Evolutionary conservation across 208 protist species (phyloP), one percentile per base, ranked within the genome.

Genomic region (Acanthamoeba castellanii): DNA sequence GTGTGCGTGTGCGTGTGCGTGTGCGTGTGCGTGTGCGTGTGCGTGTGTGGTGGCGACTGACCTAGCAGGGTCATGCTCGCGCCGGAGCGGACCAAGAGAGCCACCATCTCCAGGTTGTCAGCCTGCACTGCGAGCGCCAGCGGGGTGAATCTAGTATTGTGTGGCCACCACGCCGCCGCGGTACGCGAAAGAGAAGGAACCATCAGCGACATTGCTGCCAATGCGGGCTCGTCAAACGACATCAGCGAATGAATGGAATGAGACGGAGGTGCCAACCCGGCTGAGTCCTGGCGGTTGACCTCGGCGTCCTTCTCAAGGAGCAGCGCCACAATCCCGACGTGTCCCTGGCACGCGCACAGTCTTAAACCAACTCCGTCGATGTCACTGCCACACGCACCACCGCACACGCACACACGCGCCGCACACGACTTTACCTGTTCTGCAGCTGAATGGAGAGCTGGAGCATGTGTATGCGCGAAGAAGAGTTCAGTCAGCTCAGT

Each of bases 91-190:
- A 90, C 82, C 47, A 90, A 45, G n/a, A 90, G 34, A 6, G 82
- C 57, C n/a, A 90, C 82, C 47, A 90, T 59, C n/a, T 90, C 82
- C 11, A 90, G 18, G 57, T 59, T 70, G 57, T 90, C 82, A 30
- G 82, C 18, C 82, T 47, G 57, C 47, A 90, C 47, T 7, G 82
- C 82, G 8, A 90, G 47, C 25, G 52, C 18, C 22, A 90, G 57
- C 20, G 82, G 52, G 25, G 82, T 90, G 34, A 90, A 90, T 16
- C 82, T 68, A 8, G 47, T 64, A 1, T 22, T 30, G 61, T 13
- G 61, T n/a, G 61, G 61, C 59, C 3, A 11, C 27, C 61, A 68
- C 18, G 8, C 20, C 18, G 8, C 20, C 14, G 59, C 20, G 20
- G 59, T 37, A 37, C 37, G 37, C 42, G 5, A 45, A 45, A 45